These are phyloP conservation scores for Arachnopeziza araneosa DNA, from an alignment of 2,329 filamentous ascomycete species.

Conservation along the genomic window DNA sequence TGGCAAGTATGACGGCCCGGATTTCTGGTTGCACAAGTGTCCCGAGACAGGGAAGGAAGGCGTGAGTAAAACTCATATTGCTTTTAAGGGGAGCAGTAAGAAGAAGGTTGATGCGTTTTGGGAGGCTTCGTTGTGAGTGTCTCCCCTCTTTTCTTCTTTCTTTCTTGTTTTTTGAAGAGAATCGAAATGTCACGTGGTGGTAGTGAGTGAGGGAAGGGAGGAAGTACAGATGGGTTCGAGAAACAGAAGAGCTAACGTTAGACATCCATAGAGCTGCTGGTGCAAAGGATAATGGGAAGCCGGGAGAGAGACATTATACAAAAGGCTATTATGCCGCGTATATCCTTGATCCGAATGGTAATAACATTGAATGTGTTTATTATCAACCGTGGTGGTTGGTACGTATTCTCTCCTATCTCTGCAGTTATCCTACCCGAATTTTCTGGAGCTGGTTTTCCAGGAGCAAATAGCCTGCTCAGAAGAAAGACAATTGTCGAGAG, in stretches of 20 bases:
- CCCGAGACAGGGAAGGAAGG: neutral
- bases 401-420: neutral
- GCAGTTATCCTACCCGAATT: neutral
- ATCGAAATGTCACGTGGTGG: too few relatives aligned
- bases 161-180: neutral
- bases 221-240: too few relatives aligned
- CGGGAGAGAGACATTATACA: conserved; percentile 10
- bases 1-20: conserved; percentile 6
- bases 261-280: conserved; percentile 9
- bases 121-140: conserved; percentile 12
- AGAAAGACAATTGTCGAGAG: too few relatives aligned
- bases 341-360: conserved; percentile 13
- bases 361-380: conserved; percentile 17
- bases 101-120: conserved; percentile 9
- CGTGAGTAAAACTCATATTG: conserved; percentile 5
- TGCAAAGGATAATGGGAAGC: conserved; percentile 10
- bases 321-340: conserved; percentile 14
- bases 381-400: conserved; percentile 14
- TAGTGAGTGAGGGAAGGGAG: too few relatives aligned
- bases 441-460: neutral
- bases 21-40: conserved; percentile 16
- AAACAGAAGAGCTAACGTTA: too few relatives aligned
- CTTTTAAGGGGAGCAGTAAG: conserved; percentile 7
- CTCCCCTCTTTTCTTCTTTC: neutral
- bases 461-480: too few relatives aligned